Conservation (phyloP, 2,329 filamentous ascomycete species). For the Bimuria novae-zelandiae region DNA sequence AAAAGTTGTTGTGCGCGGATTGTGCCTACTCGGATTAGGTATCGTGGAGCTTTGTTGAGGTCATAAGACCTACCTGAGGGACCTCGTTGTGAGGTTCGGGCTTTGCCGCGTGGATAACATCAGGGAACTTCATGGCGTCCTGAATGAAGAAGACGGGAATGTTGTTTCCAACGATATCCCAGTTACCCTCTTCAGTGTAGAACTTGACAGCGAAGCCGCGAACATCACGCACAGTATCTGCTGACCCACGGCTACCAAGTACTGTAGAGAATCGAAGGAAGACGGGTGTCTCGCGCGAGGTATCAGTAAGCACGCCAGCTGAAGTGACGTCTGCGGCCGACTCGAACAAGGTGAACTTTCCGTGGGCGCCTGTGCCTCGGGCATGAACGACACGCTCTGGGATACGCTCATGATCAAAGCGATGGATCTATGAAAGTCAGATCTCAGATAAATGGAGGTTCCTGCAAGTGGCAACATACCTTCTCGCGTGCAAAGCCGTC, state of each 20-base stretch:
- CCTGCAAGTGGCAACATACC: constrained; percentile 49
- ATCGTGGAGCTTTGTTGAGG: background rate
- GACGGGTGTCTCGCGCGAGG: constrained; percentile 66
- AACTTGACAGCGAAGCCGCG: constrained; percentile 79
- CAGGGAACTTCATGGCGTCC: constrained; percentile 74
- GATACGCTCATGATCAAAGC: constrained; percentile 77
- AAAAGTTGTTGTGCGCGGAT: constrained; percentile 74
- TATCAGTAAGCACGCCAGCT: constrained; percentile 70
- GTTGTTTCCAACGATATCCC: constrained; percentile 75
- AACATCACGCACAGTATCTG: constrained; percentile 83
- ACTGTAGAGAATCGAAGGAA: constrained; percentile 81
- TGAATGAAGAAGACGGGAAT: constrained; percentile 79
- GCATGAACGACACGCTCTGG: constrained; percentile 72
- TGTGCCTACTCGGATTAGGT: constrained; percentile 53
- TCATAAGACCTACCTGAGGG: constrained; percentile 55
- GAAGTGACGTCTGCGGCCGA: constrained; percentile 66
- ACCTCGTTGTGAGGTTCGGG: constrained; percentile 73
- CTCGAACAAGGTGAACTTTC: constrained; percentile 68
- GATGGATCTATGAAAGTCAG: constrained; percentile 61
- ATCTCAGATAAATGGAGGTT: background rate
- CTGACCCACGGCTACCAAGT: constrained; percentile 72
- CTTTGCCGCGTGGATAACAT: constrained; percentile 67
- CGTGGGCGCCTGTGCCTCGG: constrained; percentile 67
- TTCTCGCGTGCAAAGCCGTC: constrained; percentile 75
- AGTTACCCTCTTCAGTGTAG: constrained; percentile 78